Evolutionary conservation across 768 basidiomycete genomes (phyloP), one percentile per base, ranked within the genome.

Genomic region (Ephemerocybe angulata): DNA sequence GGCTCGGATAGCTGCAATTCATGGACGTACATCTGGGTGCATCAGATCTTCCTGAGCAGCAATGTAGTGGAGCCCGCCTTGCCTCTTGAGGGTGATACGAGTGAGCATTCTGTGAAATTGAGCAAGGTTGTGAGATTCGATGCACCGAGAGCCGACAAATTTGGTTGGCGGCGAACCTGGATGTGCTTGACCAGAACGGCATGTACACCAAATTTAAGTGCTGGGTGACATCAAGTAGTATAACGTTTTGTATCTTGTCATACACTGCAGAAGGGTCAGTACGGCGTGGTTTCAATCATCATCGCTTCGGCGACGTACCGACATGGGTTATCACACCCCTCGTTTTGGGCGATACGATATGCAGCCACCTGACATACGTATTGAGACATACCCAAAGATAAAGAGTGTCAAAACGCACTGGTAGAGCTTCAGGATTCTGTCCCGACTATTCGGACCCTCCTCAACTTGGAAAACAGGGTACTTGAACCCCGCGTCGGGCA

Each of bases 401-500:
- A 8, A 6, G 29, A 43, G 48, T 25, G 10, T 22, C 3, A 30
- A 19, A 12, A 65, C 76, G 25, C 53, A 80, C 76, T 83, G 81
- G 65, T 80, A 83, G 24, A 85, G 70, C 10, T 70, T 79, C 0
- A 85, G 69, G 19, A 86, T 70, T 17, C 68, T 65, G 21, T 80
- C 77, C 44, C 83, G 72, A 11, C 82, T 82, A 33, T 70, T 68
- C 22, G 75, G 71, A 1, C 61, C 73, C 6, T 74, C 65, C 3
- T 63, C 41, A 22, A 85, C 75, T 31, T 64, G 59, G 70, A 72
- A 82, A 37, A 85, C 47, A 0, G 84, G 81, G 64, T 85, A 81
- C 33, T 70, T 73, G 61, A 85, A 79, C 8, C 70, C 75, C 8
- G 79, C 83, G 56, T 86, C 74, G 3, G 67, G 66, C 3, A 73